Conservation (phyloP, 2,329 filamentous ascomycete species). For the Claviceps citrina region DNA sequence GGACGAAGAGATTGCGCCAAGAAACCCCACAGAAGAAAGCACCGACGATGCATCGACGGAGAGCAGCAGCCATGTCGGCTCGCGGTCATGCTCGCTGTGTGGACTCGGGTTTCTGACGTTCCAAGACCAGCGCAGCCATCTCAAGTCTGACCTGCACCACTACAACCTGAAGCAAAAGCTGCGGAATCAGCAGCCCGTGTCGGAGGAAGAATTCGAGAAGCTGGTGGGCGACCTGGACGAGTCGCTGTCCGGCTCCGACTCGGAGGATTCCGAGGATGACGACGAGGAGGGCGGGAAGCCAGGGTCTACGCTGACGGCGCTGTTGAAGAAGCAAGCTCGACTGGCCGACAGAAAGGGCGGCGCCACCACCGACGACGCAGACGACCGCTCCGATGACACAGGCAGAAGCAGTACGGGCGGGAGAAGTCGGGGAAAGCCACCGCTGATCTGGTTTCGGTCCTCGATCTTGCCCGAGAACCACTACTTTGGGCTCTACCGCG, state of each 20-base stretch:
- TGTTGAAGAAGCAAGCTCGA: conserved; percentile 72
- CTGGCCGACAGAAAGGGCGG: conserved; percentile 39
- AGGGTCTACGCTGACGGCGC: conserved; percentile 56
- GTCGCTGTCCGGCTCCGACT: conserved; percentile 77
- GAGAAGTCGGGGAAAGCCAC: conserved; percentile 48
- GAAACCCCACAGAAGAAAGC: conserved; percentile 12
- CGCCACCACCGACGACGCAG: too few relatives aligned
- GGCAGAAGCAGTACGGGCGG: conserved; percentile 31
- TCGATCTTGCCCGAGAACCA: conserved; percentile 58
- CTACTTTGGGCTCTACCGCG: conserved; percentile 74
- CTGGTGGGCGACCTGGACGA: conserved; percentile 77
- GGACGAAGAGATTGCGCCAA: conserved; percentile 11
- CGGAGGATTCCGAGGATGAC: conserved; percentile 44
- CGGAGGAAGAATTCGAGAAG: conserved; percentile 73
- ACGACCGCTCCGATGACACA: conserved; percentile 19
- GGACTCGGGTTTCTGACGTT: conserved; percentile 54
- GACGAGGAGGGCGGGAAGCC: conserved; percentile 40
- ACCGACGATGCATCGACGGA: conserved; percentile 16
- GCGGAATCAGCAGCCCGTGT: conserved; percentile 54
- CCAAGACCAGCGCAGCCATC: conserved; percentile 70
- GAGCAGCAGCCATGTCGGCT: conserved; percentile 35
- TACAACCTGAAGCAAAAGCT: conserved; percentile 93
- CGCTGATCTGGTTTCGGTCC: conserved; percentile 75
- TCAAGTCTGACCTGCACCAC: conserved; percentile 77
- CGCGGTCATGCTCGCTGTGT: conserved; percentile 73